Evolutionary conservation across 1,284 basidiomycete species (phyloP).

Genomic region (Boletellus deceptivus): DNA sequence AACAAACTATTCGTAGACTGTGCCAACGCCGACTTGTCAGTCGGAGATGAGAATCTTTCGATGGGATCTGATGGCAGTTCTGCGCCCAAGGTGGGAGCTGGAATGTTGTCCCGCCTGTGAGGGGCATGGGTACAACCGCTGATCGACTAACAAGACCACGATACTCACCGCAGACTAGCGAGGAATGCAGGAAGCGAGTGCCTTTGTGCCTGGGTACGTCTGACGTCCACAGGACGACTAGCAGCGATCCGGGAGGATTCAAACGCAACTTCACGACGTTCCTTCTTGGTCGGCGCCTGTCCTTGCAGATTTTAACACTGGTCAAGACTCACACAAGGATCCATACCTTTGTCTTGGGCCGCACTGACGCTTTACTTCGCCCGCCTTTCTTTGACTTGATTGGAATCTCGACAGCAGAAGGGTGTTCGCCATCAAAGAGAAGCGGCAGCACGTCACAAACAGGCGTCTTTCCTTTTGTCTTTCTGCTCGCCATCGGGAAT

Average conservation of each 20-base stretch:
- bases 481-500: constrained; percentile 22
- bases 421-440: constrained; percentile 21
- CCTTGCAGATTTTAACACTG: constrained; percentile 5
- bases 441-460: constrained; percentile 32
- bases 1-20: constrained; percentile 12
- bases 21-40: constrained; percentile 6
- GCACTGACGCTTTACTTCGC: constrained; percentile 9
- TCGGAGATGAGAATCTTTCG: constrained; percentile 33
- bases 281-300: constrained; percentile 34
- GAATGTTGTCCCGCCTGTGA: constrained; percentile 15
- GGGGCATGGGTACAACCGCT: constrained; percentile 8
- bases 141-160: not conserved
- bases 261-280: constrained; percentile 25
- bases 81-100: constrained; percentile 6
- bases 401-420: constrained; percentile 10
- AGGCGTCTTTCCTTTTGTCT: constrained; percentile 30
- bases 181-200: constrained; percentile 25
- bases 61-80: constrained; percentile 34
- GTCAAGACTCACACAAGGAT: not conserved
- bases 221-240: constrained; percentile 29
- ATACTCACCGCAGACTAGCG: constrained; percentile 21
- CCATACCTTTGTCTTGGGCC: constrained; percentile 28
- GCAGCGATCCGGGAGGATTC: constrained; percentile 34
- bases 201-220: constrained; percentile 27
- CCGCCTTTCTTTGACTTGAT: constrained; percentile 23